Conservation (phyloP, 495 filamentous ascomycete species). For the Cairneyella variabilis region DNA sequence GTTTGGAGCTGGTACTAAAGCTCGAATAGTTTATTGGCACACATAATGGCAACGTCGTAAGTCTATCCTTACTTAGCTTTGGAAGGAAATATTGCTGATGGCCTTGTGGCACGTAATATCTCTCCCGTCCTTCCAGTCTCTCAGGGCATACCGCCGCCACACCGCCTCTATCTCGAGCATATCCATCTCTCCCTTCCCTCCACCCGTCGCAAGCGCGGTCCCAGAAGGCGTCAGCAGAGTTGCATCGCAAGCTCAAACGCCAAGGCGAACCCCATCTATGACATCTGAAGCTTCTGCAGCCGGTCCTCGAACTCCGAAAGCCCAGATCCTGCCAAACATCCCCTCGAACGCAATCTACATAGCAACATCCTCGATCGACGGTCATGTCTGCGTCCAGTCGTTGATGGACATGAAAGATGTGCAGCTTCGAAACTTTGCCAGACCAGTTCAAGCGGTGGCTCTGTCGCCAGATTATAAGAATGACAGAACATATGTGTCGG, state of each 20-base stretch:
- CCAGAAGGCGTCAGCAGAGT: slow-evolving; percentile 46
- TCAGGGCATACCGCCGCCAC: slow-evolving; percentile 87
- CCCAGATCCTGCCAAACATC: slow-evolving; percentile 55
- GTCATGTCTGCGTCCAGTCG: slow-evolving; percentile 86
- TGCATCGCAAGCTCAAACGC: slow-evolving; percentile 41
- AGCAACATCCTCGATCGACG: slow-evolving; percentile 90
- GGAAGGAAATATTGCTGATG: neutral
- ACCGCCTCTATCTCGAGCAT: slow-evolving; percentile 84
- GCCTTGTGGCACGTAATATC: slow-evolving; percentile 73
- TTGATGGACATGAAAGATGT: slow-evolving; percentile 73
- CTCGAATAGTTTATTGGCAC: slow-evolving; percentile 76
- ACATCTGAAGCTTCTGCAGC: slow-evolving; percentile 50
- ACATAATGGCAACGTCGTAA: slow-evolving; percentile 94
- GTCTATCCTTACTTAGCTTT: slow-evolving; percentile 28
- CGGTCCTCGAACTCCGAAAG: slow-evolving; percentile 40
- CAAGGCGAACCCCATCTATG: slow-evolving; percentile 39
- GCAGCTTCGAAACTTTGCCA: slow-evolving; percentile 83
- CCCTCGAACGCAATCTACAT: slow-evolving; percentile 88
- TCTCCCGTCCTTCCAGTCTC: slow-evolving; percentile 69
- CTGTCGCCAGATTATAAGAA: slow-evolving; percentile 89
- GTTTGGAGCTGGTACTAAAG: neutral
- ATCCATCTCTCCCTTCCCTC: slow-evolving; percentile 87
- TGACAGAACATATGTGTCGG: slow-evolving; percentile 83
- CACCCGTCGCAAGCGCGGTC: slow-evolving; percentile 59
- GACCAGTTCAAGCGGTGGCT: slow-evolving; percentile 85